Base-by-base conservation (phyloP, 148 eudicot genomes). In the Spergularia marina region DNA sequence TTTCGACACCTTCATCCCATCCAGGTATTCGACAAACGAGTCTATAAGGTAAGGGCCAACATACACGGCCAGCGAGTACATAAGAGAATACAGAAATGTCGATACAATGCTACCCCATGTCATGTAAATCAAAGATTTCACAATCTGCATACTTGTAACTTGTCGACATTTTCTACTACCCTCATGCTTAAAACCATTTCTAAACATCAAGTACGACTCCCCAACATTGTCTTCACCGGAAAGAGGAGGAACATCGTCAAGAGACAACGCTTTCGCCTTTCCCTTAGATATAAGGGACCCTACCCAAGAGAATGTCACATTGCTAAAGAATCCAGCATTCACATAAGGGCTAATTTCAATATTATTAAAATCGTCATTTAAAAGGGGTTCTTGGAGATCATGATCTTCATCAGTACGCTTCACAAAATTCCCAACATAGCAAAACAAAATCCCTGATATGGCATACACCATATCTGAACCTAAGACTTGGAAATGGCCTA, bases 1-100 rank as follows among this genome's bases (percentile, higher is more conserved):
- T 14, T 73, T 18, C 20, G 39, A 75, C 5, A 14, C 76, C 21
- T 63, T 76, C 40, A 16, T 40, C 7, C 83, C 86, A 70, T 74
- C 73, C 11, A 83, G 78, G 76, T 83, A 83, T 53, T 80, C 81
- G 13, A 83, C 86, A 68, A 83, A 80, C 52, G 74, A 73, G 57
- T 83, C 83, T 15, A 83, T 83, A 53, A 83, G 86, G 18, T 55
- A 76, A 0, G 86, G 86, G 57, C 86, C 86, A 12, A 80, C 83
- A 80, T 73, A 83, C 4, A 76, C 20, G 12, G 83, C 61, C 39
- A 76, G 44, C 4, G 81, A 68, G 59, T 65, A 54, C 54, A 80
- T 10, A 12, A 83, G 73, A 40, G 75, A 76, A 39, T 30, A 65
- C 1, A 83, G 21, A 30, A 49, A 81, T 11, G 86, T 80, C 53